phyloP scores from a whole-genome alignment of 2,329 filamentous ascomycete species.

The Colletotrichum sidae region DNA sequence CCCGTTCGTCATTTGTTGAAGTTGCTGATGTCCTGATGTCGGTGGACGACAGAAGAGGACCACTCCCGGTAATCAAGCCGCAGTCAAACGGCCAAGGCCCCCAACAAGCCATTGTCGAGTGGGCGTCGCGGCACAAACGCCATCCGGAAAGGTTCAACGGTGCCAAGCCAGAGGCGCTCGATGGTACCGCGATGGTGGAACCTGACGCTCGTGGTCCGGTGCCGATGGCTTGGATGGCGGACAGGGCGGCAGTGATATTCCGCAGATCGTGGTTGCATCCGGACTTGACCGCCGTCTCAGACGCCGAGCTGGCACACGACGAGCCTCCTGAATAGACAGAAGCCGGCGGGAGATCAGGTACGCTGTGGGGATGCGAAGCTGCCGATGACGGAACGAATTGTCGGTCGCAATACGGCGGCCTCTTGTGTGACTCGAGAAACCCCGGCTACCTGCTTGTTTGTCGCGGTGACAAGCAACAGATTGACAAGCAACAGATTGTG shows the following conservation, averaged over 20 bases:
- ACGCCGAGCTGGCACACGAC: conserved; percentile 10
- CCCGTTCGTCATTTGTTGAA: background rate
- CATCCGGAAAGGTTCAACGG: conserved; percentile 17
- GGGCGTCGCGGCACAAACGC: background rate
- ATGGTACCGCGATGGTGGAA: conserved; percentile 10
- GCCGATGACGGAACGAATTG: no score
- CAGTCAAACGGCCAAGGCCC: background rate
- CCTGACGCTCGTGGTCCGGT: conserved; percentile 3
- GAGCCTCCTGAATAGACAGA: conserved; percentile 6
- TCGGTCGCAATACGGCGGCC: no score
- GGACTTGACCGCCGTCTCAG: conserved; percentile 31
- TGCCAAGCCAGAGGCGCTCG: conserved; percentile 1
- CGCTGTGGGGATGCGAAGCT: background rate
- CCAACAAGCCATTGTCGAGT: conserved; percentile 8
- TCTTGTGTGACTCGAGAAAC: no score
- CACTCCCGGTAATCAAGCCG: background rate
- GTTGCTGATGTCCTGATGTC: background rate
- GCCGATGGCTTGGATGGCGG: conserved; percentile 5
- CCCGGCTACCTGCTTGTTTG: no score
- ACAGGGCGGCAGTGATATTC: background rate
- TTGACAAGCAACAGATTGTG: no score
- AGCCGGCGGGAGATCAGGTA: conserved; percentile 31
- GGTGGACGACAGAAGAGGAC: background rate
- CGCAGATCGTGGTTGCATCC: conserved; percentile 8
- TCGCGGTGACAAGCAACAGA: no score